Evolutionary conservation across 257 asterid species (phyloP).

Genomic region (Cordia subcordata): DNA sequence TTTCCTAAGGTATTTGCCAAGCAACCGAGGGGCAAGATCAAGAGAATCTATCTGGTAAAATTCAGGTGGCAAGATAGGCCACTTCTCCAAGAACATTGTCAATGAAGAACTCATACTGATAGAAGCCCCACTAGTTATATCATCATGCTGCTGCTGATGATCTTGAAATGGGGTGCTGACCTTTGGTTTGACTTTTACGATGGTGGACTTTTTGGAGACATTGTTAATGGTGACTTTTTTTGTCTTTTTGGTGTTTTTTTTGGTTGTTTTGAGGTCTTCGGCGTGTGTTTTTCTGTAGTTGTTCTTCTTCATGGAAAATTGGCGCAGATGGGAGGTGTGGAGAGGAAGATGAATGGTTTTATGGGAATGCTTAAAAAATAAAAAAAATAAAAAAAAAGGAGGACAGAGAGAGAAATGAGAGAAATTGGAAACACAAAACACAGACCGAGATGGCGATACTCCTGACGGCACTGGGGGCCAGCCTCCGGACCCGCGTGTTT

Average conservation of each 20-base stretch:
- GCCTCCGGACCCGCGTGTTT: too few species aligned
- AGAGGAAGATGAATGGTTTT: too few species aligned
- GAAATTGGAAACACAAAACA: too few species aligned
- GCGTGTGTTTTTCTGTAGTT: neutral
- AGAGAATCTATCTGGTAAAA: conserved; percentile 91
- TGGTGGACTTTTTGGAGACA: conserved; percentile 20
- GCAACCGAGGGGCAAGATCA: conserved; percentile 92
- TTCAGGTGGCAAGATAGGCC: conserved; percentile 44
- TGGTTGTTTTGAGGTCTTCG: neutral
- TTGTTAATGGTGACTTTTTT: neutral
- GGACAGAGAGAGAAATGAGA: too few species aligned
- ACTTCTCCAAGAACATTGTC: conserved; percentile 24
- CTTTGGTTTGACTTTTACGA: conserved; percentile 19
- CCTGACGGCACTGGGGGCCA: too few species aligned
- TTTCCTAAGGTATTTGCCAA: conserved; percentile 78
- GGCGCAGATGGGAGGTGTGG: neutral
- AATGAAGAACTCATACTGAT: conserved; percentile 18
- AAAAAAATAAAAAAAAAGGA: too few species aligned
- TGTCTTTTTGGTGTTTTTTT: neutral
- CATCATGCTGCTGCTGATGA: neutral
- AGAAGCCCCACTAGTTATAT: neutral
- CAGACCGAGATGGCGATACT: too few species aligned
- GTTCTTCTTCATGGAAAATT: neutral
- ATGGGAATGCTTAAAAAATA: too few species aligned
- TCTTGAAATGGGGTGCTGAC: conserved; percentile 15